A percentile compares a stretch with the other conserved stretches of the same genome.
These are phyloP conservation scores for Psilocybe tampanensis DNA, from an alignment of 768 basidiomycete species.

Conservation along the genomic window DNA sequence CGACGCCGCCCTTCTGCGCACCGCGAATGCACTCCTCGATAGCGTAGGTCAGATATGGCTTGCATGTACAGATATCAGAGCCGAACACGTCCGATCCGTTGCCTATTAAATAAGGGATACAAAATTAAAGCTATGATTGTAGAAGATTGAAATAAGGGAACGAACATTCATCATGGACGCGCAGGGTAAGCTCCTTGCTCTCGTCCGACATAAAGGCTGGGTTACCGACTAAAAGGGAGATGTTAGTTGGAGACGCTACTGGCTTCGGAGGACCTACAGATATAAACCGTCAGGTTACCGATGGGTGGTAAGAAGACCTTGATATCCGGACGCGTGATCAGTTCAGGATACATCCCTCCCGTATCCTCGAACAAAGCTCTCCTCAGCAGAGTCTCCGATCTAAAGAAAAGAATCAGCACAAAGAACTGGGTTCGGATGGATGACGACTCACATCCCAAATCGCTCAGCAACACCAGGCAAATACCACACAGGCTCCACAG, in stretches of 20 bases:
- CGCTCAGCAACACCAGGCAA: constrained; percentile 91
- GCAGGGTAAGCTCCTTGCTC: constrained; percentile 79
- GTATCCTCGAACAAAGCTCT: constrained; percentile 95
- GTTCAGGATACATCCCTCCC: constrained; percentile 94
- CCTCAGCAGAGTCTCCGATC: constrained; percentile 84
- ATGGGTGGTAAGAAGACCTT: constrained; percentile 97
- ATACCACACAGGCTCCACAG: constrained; percentile 97
- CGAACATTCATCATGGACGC: constrained; percentile 92
- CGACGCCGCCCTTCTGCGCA: constrained; percentile 76
- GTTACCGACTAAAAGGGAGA: constrained; percentile 67
- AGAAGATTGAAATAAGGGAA: neutral
- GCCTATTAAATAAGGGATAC: constrained; percentile 39
- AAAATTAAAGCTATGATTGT: constrained; percentile 13
- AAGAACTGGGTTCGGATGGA: neutral
- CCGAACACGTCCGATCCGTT: constrained; percentile 98
- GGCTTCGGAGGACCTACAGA: constrained; percentile 61
- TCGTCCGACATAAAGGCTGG: constrained; percentile 77
- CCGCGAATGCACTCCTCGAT: constrained; percentile 91
- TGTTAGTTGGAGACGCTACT: neutral
- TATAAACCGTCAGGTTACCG: constrained; percentile 88
- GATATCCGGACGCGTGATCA: constrained; percentile 94
- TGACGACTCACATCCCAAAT: constrained; percentile 78
- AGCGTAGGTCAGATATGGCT: constrained; percentile 89
- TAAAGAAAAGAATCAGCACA: constrained; percentile 25
- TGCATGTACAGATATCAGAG: constrained; percentile 91